Conservation (phyloP, 768 basidiomycete species). For the Lactarius sanguifluus region DNA sequence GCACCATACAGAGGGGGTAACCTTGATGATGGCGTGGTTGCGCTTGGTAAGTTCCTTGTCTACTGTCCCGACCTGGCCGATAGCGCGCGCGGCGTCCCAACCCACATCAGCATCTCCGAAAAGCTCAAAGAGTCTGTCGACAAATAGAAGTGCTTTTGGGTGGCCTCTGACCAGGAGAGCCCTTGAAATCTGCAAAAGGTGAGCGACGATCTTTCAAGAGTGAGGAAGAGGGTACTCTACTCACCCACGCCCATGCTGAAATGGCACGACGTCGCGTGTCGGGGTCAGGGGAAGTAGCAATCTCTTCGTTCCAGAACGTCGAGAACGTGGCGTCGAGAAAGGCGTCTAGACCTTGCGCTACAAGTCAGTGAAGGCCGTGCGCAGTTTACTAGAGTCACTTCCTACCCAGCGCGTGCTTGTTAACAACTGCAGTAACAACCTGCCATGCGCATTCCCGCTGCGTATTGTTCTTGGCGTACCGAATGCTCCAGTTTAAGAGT, state of each 20-base stretch:
- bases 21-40: slow-evolving; percentile 78
- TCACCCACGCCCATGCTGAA: slow-evolving; percentile 68
- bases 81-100: slow-evolving; percentile 70
- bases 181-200: slow-evolving; percentile 60
- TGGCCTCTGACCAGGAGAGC: slow-evolving; percentile 78
- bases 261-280: slow-evolving; percentile 53
- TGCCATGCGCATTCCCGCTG: slow-evolving; percentile 60
- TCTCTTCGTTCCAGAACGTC: slow-evolving; percentile 49
- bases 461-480: slow-evolving; percentile 44
- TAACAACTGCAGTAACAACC: slow-evolving; percentile 66
- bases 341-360: slow-evolving; percentile 43
- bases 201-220: background rate
- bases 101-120: slow-evolving; percentile 66
- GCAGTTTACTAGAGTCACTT: background rate
- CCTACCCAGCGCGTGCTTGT: slow-evolving; percentile 73
- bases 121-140: slow-evolving; percentile 65
- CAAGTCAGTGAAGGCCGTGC: slow-evolving; percentile 7
- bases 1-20: slow-evolving; percentile 32
- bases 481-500: slow-evolving; percentile 61
- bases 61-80: slow-evolving; percentile 63
- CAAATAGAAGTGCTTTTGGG: slow-evolving; percentile 50
- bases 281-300: slow-evolving; percentile 39
- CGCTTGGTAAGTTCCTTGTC: slow-evolving; percentile 71
- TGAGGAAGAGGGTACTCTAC: slow-evolving; percentile 32
- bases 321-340: slow-evolving; percentile 48